Evolutionary conservation across 2,329 filamentous ascomycete genomes (phyloP), one percentile per base, ranked within the genome.

Genomic region (Claviceps pusilla): DNA sequence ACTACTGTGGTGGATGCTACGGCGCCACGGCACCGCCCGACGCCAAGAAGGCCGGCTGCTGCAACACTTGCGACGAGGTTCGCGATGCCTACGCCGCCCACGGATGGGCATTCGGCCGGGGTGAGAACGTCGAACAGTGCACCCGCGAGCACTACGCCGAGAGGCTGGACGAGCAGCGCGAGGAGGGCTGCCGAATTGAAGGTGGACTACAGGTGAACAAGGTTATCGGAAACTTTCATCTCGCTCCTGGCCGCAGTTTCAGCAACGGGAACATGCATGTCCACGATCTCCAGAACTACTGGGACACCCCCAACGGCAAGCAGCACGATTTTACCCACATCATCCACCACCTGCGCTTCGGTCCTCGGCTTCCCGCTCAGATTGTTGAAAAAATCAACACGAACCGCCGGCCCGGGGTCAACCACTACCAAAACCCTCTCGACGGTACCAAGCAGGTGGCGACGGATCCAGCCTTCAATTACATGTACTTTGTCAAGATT

Each of bases 401-500:
- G 54, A 65, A 67, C 61, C 67, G 69, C 10, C 74, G 71, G 65
- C 77, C 74, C 57, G 95, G 88, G 88, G 89, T 86, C 11, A 90
- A 89, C 69, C 87, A 95, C 71, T 89, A 97, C 69, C 71, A 88
- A 61, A 96, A 97, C 70, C 93, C 93, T 4, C 80, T 98, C 4
- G 94, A 98, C 65, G 77, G 79, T 53, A 87, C 85, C 3, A 73
- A 78, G 59, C 89, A 97, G 74, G 72, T 76, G 52, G 94, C 89
- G 2, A 74, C 79, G 41, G 89, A 96, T 64, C 80, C 88, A 61
- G 86, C 86, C 59, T 96, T 79, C 76, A 98, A 96, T 75, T 98
- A 84, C 70, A 95, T 97, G 89, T 98, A 98, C 76, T 98, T 98
- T 70, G 78, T 98, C 71, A 98, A 98, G 76, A 93, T 98, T 55